These are phyloP conservation scores for Madurella fahalii DNA, from an alignment of 2,329 filamentous ascomycete species.

Conservation along the genomic window DNA sequence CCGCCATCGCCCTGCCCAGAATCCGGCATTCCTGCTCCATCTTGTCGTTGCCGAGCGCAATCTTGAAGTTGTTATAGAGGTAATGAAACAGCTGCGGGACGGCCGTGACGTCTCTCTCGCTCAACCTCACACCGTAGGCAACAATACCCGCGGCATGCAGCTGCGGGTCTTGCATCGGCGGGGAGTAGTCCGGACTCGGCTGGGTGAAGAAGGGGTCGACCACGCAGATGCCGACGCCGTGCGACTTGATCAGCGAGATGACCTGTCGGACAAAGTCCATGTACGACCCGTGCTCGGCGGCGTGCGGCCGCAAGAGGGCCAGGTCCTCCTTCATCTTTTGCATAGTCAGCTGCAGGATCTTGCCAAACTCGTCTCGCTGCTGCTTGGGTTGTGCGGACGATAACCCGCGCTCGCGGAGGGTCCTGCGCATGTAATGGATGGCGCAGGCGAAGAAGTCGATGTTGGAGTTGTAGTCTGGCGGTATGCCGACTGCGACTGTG, in stretches of 20 bases:
- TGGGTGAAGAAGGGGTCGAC: conserved; percentile 55
- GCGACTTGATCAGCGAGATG: conserved; percentile 50
- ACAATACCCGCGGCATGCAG: conserved; percentile 53
- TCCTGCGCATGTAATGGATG: conserved; percentile 48
- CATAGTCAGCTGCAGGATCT: conserved; percentile 46
- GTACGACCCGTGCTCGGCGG: conserved; percentile 42
- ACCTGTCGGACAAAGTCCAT: conserved; percentile 50
- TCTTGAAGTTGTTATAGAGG: conserved; percentile 54
- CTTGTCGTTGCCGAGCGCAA: conserved; percentile 46
- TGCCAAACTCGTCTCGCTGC: conserved; percentile 40
- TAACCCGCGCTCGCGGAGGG: conserved; percentile 39
- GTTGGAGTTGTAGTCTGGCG: conserved; percentile 47
- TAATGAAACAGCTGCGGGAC: conserved; percentile 52
- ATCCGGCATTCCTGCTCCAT: conserved; percentile 45
- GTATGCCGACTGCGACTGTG: conserved; percentile 33
- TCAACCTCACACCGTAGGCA: conserved; percentile 52
- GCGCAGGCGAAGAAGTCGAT: conserved; percentile 47
- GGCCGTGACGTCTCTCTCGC: conserved; percentile 47
- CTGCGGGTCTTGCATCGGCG: conserved; percentile 51
- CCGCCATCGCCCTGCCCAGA: conserved; percentile 44
- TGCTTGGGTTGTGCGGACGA: conserved; percentile 30
- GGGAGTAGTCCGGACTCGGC: conserved; percentile 53
- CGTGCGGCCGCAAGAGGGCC: conserved; percentile 34
- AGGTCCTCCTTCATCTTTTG: conserved; percentile 52
- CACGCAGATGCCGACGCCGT: conserved; percentile 50